Base-by-base conservation (phyloP, 169 alveolate species). In the Pseudocohnilembus persalinus region DNA sequence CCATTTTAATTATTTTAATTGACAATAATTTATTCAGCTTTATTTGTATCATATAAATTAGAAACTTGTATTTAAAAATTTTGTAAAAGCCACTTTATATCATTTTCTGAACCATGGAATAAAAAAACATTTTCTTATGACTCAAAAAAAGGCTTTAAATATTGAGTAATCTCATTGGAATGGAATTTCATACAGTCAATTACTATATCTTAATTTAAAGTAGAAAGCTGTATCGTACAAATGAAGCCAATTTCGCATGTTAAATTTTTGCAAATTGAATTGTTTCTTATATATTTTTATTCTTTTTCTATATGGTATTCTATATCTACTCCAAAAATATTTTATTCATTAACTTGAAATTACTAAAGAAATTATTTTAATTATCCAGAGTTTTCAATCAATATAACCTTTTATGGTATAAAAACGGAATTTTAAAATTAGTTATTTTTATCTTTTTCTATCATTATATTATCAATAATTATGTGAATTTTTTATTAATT, bases 311-410 rank as follows among this genome's bases (percentile, higher is more conserved):
- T 4, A 31, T 79, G 63, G 64, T 79, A 79, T 26, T 79, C 84
- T 34, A 79, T 30, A 64, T 79, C 84, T 27, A 79, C n/a, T 20
- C 84, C 84, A 79, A 79, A 79, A 63, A 79, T 79, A 63, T 49
- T 16, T 1, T 49, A 31, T 34, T 34, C 35, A 33, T 77, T 73
- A 34, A 77, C 26, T 34, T 77, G 31, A 33, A 33, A 34, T 0
- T 26, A 27, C 1, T 33, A 64, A 4, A 33, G 29, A 26, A n/a
- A 33, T 31, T 27, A 0, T 77, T 77, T 1, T 68, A 77, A 77
- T 77, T 64, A 6, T 29, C 35, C 28, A 33, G 0, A 33, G 32
- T 27, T 1, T 33, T 33, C 25, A 77, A 77, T 31, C 33, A 30
- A 1, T 31, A 75, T 16, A 27, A 26, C 33, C 80, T 75, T 31